These are phyloP conservation scores for Gracilariopsis chorda DNA, from an alignment of 23 red algal genomes.

Conservation along the genomic window DNA sequence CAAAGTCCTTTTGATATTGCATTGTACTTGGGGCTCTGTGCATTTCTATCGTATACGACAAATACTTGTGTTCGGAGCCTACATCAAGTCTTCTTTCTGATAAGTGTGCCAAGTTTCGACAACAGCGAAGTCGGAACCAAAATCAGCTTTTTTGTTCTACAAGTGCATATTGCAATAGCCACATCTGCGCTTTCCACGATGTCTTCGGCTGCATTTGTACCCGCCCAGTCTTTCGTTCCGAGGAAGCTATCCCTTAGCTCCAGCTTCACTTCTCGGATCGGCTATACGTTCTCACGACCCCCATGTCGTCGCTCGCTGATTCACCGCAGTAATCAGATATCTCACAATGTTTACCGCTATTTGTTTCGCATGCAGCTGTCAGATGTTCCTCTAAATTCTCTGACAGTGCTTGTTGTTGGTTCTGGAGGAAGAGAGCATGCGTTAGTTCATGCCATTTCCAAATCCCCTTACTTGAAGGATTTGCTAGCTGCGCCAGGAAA, in stretches of 20 bases:
- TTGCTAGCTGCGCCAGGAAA: conserved; percentile 87
- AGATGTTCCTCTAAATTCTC: conserved; percentile 1
- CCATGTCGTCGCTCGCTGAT: background rate
- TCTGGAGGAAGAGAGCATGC: conserved; percentile 95
- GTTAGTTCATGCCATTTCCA: conserved; percentile 61
- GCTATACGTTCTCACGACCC: background rate
- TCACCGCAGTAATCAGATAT: background rate
- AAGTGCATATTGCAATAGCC: no score
- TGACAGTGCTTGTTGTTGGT: conserved; percentile 84
- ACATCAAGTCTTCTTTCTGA: no score
- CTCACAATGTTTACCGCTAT: background rate
- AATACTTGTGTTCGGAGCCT: no score
- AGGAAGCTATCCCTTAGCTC: background rate
- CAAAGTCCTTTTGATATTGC: no score
- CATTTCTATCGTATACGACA: no score
- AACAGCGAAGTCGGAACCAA: no score
- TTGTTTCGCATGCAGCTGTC: conserved; percentile 25
- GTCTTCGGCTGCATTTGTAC: background rate
- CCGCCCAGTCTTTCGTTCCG: background rate
- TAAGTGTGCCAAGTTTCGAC: no score
- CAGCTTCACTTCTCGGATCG: background rate
- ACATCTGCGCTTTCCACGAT: background rate
- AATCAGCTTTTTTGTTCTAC: no score
- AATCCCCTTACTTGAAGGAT: conserved; percentile 57
- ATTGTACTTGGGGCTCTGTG: no score